Conservation (phyloP, 163 green algal genomes). For the Scenedesmus sp. region DNA sequence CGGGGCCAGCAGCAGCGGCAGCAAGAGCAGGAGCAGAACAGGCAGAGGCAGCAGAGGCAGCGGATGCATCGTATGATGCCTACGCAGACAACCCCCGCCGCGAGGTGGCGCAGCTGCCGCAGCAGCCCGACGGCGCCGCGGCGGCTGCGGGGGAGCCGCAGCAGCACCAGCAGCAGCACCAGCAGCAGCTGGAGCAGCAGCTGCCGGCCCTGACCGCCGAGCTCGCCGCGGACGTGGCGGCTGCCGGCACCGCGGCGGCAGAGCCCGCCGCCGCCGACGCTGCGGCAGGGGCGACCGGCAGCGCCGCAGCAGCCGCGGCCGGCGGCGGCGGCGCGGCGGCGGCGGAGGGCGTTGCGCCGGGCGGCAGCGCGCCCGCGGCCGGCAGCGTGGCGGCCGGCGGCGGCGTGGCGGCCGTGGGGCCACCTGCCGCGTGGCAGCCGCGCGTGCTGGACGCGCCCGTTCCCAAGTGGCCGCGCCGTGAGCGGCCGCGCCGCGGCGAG, state of each 20-base stretch:
- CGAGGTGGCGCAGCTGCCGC: too few species aligned
- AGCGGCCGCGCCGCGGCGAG: too few species aligned
- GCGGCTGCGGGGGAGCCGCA: neutral
- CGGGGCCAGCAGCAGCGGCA: constrained; percentile 27
- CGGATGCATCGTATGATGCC: neutral
- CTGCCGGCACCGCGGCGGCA: neutral
- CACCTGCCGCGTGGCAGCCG: neutral
- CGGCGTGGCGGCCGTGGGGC: neutral
- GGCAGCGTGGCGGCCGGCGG: neutral
- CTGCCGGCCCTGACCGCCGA: neutral
- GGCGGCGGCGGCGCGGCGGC: neutral
- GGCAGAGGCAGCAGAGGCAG: neutral
- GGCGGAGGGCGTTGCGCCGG: neutral
- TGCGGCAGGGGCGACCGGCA: neutral
- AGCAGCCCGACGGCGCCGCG: neutral
- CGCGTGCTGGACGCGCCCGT: constrained; percentile 19
- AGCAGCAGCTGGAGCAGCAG: neutral
- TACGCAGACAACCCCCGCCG: too few species aligned
- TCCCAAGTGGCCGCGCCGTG: constrained; percentile 28
- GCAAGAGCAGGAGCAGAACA: neutral
- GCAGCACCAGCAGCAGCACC: constrained; percentile 1
- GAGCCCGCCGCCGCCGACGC: neutral
- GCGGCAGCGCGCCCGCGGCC: neutral
- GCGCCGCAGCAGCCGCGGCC: neutral
- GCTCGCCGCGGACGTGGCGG: neutral